Base-by-base conservation (phyloP, 83 land plant species). In the Isoetes engelmannii region DNA sequence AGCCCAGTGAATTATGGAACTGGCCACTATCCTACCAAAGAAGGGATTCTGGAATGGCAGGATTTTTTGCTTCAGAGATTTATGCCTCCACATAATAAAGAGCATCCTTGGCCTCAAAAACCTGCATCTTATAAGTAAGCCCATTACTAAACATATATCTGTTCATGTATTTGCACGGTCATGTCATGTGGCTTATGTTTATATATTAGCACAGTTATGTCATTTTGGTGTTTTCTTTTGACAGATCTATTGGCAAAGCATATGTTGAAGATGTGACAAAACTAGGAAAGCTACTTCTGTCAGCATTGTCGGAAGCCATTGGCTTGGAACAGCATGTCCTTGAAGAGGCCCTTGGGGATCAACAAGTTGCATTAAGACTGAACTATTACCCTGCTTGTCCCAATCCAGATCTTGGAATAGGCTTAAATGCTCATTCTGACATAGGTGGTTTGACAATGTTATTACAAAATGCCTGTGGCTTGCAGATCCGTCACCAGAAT, bases 351-450 rank as follows among this genome's bases (percentile, higher is more conserved):
- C 28, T 59, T 59, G 62, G 62, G 18, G 19, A 59, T 8, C 62
- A 59, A 1, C 12, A 59, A 12, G 62, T 59, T 8, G 62, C 62
- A 18, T 19, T 70, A 37, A 41, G 72, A 43, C 65, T 59, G 18
- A 59, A 59, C 19, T 59, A 59, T 59, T 51, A 59, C 28, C 62
- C 62, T 12, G 28, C 62, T 59, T 59, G 62, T 19, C 62, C 62
- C 10, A 59, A 18, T 59, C 62, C 62, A 12, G 62, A 59, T 18
- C 20, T 59, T 12, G 62, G 1, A 12, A 59, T 59, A 7, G 62
- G 62, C 8, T 19, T 59, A 18, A 12, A 37, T 18, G 19, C 28
- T 18, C 62, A 59, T 42, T 59, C 62, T 19, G 62, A 59, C 4
- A 37, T 59, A 18, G 62, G 62, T 12, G 62, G 62, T 12, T 42